These are phyloP conservation scores for Xylaria sp. DNA, from an alignment of 2,329 filamentous ascomycete genomes.

Conservation along the genomic window DNA sequence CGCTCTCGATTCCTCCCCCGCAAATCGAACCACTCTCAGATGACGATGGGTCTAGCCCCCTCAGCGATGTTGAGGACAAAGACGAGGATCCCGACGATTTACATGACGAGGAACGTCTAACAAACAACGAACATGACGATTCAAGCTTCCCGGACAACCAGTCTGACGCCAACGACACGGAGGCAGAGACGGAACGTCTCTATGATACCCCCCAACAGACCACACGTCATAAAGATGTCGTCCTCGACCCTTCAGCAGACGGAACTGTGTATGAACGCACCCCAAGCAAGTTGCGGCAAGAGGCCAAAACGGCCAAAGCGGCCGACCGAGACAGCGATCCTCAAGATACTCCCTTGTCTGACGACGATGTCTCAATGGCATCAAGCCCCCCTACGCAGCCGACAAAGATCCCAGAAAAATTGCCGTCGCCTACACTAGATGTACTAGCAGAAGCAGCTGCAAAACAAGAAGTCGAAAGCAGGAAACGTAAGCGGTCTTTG, in stretches of 20 bases:
- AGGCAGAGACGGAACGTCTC: slow-evolving; percentile 93
- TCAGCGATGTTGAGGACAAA: slow-evolving; percentile 90
- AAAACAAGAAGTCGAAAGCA: slow-evolving; percentile 46
- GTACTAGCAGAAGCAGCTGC: slow-evolving; percentile 47
- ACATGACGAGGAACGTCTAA: slow-evolving; percentile 53
- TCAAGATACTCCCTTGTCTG: slow-evolving; percentile 52
- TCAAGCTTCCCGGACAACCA: slow-evolving; percentile 62
- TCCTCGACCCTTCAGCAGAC: slow-evolving; percentile 65
- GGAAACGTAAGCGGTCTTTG: slow-evolving; percentile 51
- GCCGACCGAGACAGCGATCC: slow-evolving; percentile 50
- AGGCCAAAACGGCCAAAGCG: slow-evolving; percentile 34
- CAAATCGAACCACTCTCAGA: slow-evolving; percentile 59
- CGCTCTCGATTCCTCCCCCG: slow-evolving; percentile 61
- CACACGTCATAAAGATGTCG: slow-evolving; percentile 68
- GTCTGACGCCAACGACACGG: slow-evolving; percentile 74
- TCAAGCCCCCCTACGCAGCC: slow-evolving; percentile 48
- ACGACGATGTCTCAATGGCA: slow-evolving; percentile 48
- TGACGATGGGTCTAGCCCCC: slow-evolving; percentile 83
- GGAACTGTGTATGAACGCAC: slow-evolving; percentile 70
- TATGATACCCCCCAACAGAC: slow-evolving; percentile 82
- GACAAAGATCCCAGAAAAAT: slow-evolving; percentile 39
- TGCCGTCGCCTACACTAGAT: slow-evolving; percentile 47
- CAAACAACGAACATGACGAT: slow-evolving; percentile 43
- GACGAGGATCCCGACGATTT: slow-evolving; percentile 75
- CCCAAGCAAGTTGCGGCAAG: slow-evolving; percentile 77